phyloP scores from a whole-genome alignment of 352 stramenopile genomes.

The Pythium diclinum region DNA sequence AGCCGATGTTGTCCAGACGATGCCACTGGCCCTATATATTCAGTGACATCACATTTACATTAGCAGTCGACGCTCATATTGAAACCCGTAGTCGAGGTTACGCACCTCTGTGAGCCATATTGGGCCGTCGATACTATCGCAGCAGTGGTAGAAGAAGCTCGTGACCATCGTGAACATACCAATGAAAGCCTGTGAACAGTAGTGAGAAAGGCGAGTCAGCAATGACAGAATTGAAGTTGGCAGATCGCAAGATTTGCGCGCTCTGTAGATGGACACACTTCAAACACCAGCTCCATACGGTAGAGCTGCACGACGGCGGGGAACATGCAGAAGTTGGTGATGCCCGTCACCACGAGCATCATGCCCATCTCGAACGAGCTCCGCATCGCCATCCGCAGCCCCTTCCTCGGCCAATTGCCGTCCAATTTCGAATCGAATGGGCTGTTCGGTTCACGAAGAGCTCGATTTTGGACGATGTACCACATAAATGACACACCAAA shows the following conservation, averaged over 20 bases:
- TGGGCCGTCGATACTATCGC: slow-evolving; percentile 70
- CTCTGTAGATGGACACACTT: slow-evolving; percentile 37
- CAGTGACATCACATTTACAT: neutral
- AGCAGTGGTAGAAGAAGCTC: slow-evolving; percentile 79
- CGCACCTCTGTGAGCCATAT: slow-evolving; percentile 69
- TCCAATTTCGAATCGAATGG: neutral
- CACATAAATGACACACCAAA: neutral
- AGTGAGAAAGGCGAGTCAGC: neutral
- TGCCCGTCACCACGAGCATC: slow-evolving; percentile 70
- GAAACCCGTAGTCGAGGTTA: too few relatives aligned
- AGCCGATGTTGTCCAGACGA: slow-evolving; percentile 77
- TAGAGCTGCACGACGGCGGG: slow-evolving; percentile 63
- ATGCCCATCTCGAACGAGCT: slow-evolving; percentile 58
- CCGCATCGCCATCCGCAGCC: slow-evolving; percentile 34
- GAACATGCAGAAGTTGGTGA: slow-evolving; percentile 82
- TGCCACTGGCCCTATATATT: slow-evolving; percentile 63
- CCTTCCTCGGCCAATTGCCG: neutral
- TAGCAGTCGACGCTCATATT: too few relatives aligned
- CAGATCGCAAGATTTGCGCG: neutral
- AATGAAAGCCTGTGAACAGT: slow-evolving; percentile 53
- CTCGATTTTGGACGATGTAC: neutral
- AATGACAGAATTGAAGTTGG: neutral
- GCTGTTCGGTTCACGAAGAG: neutral
- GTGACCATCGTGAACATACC: slow-evolving; percentile 76
- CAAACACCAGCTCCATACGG: slow-evolving; percentile 57